Evolutionary conservation across 176 grass and related monocot genomes (phyloP).

Genomic region (Triticum timopheevii): DNA sequence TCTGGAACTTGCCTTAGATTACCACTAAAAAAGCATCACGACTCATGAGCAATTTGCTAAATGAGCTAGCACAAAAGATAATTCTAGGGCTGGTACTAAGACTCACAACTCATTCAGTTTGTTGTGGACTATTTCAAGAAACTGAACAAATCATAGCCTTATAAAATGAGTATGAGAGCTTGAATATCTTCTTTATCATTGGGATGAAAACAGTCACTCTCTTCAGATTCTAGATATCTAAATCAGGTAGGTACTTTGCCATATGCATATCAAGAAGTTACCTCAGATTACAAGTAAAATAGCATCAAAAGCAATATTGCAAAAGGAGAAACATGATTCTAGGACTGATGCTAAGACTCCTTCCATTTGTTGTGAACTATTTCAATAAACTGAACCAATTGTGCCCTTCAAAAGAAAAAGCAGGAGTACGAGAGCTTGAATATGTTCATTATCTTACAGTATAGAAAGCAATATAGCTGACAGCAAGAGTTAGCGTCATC

Average conservation of each 20-base stretch:
- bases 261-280: background rate
- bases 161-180: background rate
- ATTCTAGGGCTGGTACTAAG: background rate
- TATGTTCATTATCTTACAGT: slow-evolving; percentile 58
- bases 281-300: background rate
- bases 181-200: background rate
- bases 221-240: background rate
- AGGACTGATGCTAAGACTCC: background rate
- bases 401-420: background rate
- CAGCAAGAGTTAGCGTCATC: slow-evolving; percentile 83
- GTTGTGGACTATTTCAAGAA: background rate
- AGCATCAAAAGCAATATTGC: slow-evolving; percentile 1
- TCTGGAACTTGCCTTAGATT: background rate
- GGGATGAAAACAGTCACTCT: background rate
- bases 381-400: slow-evolving; percentile 12
- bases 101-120: background rate
- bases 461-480: slow-evolving; percentile 95
- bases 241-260: background rate
- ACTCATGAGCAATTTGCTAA: background rate
- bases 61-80: background rate
- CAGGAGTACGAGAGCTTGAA: background rate
- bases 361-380: background rate
- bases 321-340: background rate
- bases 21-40: background rate
- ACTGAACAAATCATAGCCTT: background rate